These are phyloP conservation scores for Xylaria longipes DNA, from an alignment of 495 filamentous ascomycete genomes.

Conservation along the genomic window DNA sequence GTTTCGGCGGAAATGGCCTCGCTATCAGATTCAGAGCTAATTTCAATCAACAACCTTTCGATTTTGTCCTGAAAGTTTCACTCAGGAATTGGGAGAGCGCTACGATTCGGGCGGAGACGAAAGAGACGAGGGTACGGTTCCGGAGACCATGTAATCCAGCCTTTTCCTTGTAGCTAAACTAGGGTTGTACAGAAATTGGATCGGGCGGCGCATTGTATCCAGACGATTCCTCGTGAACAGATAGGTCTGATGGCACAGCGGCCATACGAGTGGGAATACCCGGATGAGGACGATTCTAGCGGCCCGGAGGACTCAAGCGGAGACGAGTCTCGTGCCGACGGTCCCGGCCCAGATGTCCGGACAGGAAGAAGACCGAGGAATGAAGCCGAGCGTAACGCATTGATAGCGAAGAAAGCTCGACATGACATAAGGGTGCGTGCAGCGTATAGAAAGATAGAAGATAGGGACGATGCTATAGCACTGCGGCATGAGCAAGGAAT, in stretches of 20 bases:
- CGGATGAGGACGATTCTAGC: constrained; percentile 17
- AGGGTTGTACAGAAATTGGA: constrained; percentile 4
- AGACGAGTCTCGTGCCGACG: constrained; percentile 15
- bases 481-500: background rate
- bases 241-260: background rate
- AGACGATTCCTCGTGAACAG: constrained; percentile 6
- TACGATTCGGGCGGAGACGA: background rate
- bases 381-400: background rate
- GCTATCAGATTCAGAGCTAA: background rate
- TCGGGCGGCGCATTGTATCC: constrained; percentile 30
- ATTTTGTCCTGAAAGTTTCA: background rate
- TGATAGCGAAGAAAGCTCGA: background rate
- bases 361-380: background rate
- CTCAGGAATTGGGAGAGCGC: background rate
- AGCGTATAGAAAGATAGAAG: background rate
- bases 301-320: constrained; percentile 14
- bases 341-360: background rate
- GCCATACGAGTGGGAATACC: constrained; percentile 7
- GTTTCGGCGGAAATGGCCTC: constrained; percentile 3
- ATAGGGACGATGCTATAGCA: too few species aligned
- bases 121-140: background rate
- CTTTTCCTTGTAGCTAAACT: background rate
- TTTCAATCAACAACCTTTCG: too few species aligned
- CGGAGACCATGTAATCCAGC: background rate
- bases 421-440: background rate